Evolutionary conservation across 2,329 filamentous ascomycete genomes (phyloP), one percentile per base, ranked within the genome.

Genomic region (Colletotrichum tropicicola): DNA sequence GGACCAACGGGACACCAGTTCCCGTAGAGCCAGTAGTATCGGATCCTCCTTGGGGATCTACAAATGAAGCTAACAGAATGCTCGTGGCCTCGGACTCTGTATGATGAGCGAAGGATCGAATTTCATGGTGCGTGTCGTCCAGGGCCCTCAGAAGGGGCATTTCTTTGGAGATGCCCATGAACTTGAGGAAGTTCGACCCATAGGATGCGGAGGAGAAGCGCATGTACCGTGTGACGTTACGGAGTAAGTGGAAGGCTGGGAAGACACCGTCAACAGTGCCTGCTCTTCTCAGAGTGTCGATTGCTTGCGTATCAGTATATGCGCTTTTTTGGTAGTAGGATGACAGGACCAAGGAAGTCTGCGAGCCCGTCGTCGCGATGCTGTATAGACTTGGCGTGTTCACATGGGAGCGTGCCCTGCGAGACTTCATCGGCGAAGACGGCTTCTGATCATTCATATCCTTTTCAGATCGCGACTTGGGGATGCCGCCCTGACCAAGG

Each of bases 1-100:
- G 91, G 3, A 92, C 90, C 17, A 93, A 81, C 1, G 91, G 91
- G 59, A 92, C 85, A 0, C 89, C 89, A 0, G 87, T 89, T 35
- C 87, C 86, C 2, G 87, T 91, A 21, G 88, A 84, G 1, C 90
- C 90, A 4, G 85, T 84, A 0, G 87, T 83, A 70, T 91, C 89
- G 2, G 88, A 86, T 3, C 89, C 89, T 28, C 90, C 90, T 58
- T 90, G 85, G 2, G 88, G 84, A 70, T 93, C 90, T 41, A 91
- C 86, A 71, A 91, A 92, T 0, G 91, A 92, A 0, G 90, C 90
- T 3, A 93, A 77, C 2, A 93, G 78, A 47, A 91, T 85, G 53
- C 84, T 89, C 41, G 83, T 81, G 0, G 86, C 78, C 3, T 85
- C 81, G 0, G 87, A 82, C 49, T 86, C 83, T 0, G 89, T 89